Conservation (phyloP, 1,284 basidiomycete genomes). For the Trametes sp. region DNA sequence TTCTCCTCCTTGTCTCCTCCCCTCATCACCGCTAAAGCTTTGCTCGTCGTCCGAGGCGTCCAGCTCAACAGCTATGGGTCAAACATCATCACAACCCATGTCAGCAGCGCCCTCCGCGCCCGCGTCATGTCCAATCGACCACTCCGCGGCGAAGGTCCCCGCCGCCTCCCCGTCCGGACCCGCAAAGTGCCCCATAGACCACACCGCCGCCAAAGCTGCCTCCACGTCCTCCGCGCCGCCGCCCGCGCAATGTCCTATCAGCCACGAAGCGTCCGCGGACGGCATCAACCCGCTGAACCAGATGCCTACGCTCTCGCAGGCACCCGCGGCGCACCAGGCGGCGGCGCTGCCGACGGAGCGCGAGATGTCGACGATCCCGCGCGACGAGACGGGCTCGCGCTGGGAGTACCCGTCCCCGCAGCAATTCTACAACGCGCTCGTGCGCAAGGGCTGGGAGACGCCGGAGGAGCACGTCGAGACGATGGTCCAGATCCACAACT, state of each 20-base stretch:
- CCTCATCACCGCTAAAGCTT: constrained; percentile 4
- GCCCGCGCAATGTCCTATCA: constrained; percentile 54
- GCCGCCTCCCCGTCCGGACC: constrained; percentile 33
- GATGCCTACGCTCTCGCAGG: constrained; percentile 86
- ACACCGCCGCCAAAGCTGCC: constrained; percentile 38
- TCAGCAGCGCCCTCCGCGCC: constrained; percentile 40
- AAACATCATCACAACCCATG: constrained; percentile 35
- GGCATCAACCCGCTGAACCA: constrained; percentile 86
- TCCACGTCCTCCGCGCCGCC: constrained; percentile 22
- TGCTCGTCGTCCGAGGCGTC: neutral
- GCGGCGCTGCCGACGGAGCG: constrained; percentile 78
- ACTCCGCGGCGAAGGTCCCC: constrained; percentile 32
- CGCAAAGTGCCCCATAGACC: constrained; percentile 57
- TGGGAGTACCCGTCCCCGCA: constrained; percentile 99
- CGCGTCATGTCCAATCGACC: constrained; percentile 48
- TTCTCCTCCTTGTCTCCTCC: constrained; percentile 9
- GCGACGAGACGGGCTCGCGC: constrained; percentile 55
- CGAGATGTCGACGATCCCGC: constrained; percentile 86
- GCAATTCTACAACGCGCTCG: constrained; percentile 98
- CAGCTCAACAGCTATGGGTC: constrained; percentile 33
- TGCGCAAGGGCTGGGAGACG: constrained; percentile 97
- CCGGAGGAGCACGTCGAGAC: constrained; percentile 96
- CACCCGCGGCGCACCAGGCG: constrained; percentile 64
- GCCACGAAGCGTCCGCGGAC: constrained; percentile 45
- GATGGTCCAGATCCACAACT: constrained; percentile 99